Evolutionary conservation across 2,329 filamentous ascomycete genomes (phyloP).

Genomic region (Phialophora macrospora): DNA sequence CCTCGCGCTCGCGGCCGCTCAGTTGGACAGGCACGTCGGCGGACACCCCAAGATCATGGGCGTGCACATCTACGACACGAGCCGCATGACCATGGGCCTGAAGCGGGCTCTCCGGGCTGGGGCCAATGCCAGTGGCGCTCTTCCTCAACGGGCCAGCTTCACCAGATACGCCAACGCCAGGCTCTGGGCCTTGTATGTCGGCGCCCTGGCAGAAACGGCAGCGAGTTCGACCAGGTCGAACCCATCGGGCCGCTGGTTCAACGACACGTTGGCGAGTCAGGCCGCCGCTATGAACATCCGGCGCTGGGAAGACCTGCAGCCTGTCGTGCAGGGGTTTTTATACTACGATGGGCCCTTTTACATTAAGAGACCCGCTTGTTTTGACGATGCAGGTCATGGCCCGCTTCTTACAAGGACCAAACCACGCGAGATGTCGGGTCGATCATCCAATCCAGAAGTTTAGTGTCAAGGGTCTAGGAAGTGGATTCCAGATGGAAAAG

Average conservation of each 20-base stretch:
- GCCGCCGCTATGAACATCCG: background rate
- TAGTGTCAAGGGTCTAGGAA: too few species aligned
- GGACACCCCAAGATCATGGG: slow-evolving; percentile 3
- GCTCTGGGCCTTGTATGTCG: slow-evolving; percentile 4
- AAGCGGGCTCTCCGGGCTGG: background rate
- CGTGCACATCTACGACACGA: slow-evolving; percentile 3
- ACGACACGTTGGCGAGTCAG: background rate
- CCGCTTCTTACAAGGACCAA: too few species aligned
- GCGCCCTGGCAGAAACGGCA: background rate
- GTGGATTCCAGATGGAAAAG: too few species aligned
- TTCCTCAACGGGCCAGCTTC: background rate
- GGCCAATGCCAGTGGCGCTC: background rate
- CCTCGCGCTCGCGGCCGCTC: background rate
- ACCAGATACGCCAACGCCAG: background rate
- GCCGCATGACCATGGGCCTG: background rate
- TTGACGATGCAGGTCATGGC: background rate
- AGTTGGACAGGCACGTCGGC: slow-evolving; percentile 4
- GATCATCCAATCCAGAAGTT: too few species aligned
- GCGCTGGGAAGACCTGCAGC: background rate
- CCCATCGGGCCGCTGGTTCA: slow-evolving; percentile 1
- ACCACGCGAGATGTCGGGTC: too few species aligned
- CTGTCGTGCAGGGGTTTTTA: background rate
- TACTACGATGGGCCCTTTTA: slow-evolving; percentile 2
- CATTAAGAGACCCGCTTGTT: slow-evolving; percentile 1
- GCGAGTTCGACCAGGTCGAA: background rate